Evolutionary conservation across 192 early-diverging fungal species (phyloP).

Genomic region (Mortierella claussenii): DNA sequence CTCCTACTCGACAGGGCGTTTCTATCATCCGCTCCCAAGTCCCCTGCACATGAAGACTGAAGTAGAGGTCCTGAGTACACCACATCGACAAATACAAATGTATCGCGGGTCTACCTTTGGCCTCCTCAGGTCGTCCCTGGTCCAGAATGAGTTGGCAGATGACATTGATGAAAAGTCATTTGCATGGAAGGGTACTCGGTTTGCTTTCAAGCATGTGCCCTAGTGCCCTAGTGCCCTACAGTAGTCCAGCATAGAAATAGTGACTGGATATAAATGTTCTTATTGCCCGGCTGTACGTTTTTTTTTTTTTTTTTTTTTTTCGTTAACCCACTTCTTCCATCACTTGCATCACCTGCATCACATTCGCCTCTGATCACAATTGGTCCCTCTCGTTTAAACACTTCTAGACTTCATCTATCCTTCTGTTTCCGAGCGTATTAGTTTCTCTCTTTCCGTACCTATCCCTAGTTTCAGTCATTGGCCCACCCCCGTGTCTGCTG

Average conservation of each 20-base stretch:
- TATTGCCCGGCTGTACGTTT: not conserved
- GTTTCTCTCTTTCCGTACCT: too few relatives aligned
- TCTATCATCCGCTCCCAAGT: conserved; percentile 34
- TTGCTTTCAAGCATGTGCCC: not conserved
- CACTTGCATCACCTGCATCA: too few relatives aligned
- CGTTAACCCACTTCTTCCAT: not conserved
- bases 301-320: conserved; percentile 8
- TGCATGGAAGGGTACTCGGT: conserved; percentile 23
- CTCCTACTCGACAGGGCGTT: conserved; percentile 20
- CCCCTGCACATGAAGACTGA: not conserved
- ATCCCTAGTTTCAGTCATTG: too few relatives aligned
- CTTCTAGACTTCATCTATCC: too few relatives aligned
- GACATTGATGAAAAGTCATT: conserved; percentile 29
- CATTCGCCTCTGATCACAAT: too few relatives aligned
- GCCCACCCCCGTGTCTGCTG: too few relatives aligned
- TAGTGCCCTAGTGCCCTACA: too few relatives aligned
- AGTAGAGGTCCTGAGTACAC: too few relatives aligned
- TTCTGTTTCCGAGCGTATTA: too few relatives aligned
- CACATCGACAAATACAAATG: not conserved
- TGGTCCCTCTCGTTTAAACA: too few relatives aligned
- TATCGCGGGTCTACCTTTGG: conserved; percentile 9
- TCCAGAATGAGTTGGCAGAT: conserved; percentile 25
- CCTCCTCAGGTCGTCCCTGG: conserved; percentile 38
- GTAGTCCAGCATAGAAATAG: not conserved
- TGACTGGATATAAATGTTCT: not conserved